Evolutionary conservation across 805 yeast species (phyloP).

Genomic region (Blastobotrys mokoenaii): DNA sequence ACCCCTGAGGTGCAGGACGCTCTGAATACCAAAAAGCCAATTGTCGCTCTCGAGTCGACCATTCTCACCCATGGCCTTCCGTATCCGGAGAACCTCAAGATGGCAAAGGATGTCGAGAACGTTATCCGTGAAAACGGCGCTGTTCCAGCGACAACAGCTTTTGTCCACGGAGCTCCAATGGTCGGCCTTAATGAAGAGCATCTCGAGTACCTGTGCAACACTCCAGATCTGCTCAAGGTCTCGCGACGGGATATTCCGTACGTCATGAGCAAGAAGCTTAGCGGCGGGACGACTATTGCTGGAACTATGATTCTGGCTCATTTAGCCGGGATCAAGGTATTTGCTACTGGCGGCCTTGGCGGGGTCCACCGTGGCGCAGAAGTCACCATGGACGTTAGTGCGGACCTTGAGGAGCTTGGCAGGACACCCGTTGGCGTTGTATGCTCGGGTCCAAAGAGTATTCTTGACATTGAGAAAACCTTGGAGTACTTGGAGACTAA

Average conservation of each 20-base stretch:
- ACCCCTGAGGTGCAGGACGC: conserved; percentile 55
- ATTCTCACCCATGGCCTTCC: conserved; percentile 89
- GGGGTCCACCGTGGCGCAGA: conserved; percentile 83
- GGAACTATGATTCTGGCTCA: conserved; percentile 78
- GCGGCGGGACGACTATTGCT: conserved; percentile 88
- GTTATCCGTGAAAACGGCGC: conserved; percentile 55
- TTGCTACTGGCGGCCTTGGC: conserved; percentile 91
- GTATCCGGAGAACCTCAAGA: conserved; percentile 60
- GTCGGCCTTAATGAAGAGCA: conserved; percentile 54
- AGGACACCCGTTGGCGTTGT: conserved; percentile 83
- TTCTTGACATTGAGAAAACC: conserved; percentile 70
- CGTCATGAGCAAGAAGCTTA: conserved; percentile 51
- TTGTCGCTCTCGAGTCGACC: conserved; percentile 80
- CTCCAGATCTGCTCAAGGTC: conserved; percentile 42
- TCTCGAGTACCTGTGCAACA: conserved; percentile 42
- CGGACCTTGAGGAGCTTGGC: conserved; percentile 79
- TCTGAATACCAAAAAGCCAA: conserved; percentile 46
- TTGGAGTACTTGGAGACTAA: conserved; percentile 84
- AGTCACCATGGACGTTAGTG: conserved; percentile 69
- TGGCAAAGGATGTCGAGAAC: conserved; percentile 64
- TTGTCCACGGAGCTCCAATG: conserved; percentile 58
- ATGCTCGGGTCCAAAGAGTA: conserved; percentile 86
- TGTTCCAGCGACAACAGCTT: conserved; percentile 79
- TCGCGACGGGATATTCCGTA: conserved; percentile 75
- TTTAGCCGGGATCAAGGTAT: conserved; percentile 68